Conservation (phyloP, 1,284 basidiomycete species). For the Psilocybe mexicana region DNA sequence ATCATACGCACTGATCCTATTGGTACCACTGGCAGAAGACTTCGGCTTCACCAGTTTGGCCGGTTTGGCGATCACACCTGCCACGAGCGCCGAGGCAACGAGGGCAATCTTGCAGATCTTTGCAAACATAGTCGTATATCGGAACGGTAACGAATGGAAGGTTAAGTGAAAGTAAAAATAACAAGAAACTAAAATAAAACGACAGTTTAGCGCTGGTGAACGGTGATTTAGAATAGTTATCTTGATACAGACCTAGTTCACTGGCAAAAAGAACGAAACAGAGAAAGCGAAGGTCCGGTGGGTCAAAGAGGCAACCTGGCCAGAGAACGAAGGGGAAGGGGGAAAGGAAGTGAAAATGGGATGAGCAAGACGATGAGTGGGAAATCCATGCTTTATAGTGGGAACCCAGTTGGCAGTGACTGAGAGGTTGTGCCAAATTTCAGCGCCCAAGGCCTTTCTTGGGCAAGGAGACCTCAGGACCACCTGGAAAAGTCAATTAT, state of each 20-base stretch:
- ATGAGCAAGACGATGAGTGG: neutral
- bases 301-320: constrained; percentile 14
- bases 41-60: neutral
- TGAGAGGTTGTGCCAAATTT: neutral
- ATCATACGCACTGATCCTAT: constrained; percentile 8
- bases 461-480: neutral
- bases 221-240: neutral
- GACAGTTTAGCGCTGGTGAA: neutral
- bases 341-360: neutral
- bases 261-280: constrained; percentile 2
- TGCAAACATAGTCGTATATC: constrained; percentile 18
- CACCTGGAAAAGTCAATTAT: constrained; percentile 5
- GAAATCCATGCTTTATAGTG: neutral
- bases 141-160: constrained; percentile 1
- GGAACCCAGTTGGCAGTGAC: neutral
- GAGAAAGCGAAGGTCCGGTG: constrained; percentile 5
- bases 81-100: constrained; percentile 20
- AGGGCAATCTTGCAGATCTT: constrained; percentile 19
- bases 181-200: neutral
- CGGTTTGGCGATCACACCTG: constrained; percentile 18
- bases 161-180: neutral
- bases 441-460: neutral
- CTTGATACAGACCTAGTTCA: constrained; percentile 9
- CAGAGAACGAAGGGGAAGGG: constrained; percentile 9
- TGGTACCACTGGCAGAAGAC: neutral